A percentile compares a stretch with the other conserved stretches of the same genome.
These are phyloP conservation scores for Geranium brycei DNA, from an alignment of 345 rosid genomes.

Conservation along the genomic window DNA sequence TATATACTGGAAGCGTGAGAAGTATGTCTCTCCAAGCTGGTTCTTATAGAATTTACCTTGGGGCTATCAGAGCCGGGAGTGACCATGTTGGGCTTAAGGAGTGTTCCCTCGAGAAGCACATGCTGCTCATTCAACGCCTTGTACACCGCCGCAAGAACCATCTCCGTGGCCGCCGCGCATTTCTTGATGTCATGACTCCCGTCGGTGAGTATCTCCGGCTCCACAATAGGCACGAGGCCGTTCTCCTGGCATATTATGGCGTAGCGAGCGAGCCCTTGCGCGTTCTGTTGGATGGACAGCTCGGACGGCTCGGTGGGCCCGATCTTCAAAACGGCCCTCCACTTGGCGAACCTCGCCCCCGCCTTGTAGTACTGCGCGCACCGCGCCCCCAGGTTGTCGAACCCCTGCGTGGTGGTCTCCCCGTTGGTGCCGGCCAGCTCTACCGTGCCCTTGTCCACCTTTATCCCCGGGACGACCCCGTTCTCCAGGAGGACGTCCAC, in stretches of 20 bases:
- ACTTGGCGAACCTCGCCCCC: conserved; percentile 88
- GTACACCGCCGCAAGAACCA: conserved; percentile 75
- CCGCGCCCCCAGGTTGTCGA: conserved; percentile 66
- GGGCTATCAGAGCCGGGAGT: conserved; percentile 84
- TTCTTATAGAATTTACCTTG: conserved; percentile 55
- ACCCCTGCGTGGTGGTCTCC: conserved; percentile 92
- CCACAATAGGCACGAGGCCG: conserved; percentile 83
- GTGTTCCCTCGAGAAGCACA: conserved; percentile 89
- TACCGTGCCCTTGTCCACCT: conserved; percentile 90
- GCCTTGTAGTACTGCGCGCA: conserved; percentile 88
- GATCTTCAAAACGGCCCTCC: conserved; percentile 93
- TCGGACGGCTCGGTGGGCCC: conserved; percentile 74
- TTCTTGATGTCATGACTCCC: conserved; percentile 68
- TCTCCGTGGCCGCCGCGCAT: conserved; percentile 80
- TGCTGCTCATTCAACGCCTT: conserved; percentile 91
- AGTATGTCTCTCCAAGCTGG: too few species aligned
- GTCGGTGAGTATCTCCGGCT: conserved; percentile 82
- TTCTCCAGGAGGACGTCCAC: conserved; percentile 75
- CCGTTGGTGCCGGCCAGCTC: conserved; percentile 74
- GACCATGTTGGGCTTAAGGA: conserved; percentile 96
- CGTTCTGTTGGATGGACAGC: conserved; percentile 73
- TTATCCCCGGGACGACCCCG: conserved; percentile 73
- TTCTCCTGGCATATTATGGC: conserved; percentile 94
- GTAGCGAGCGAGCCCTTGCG: conserved; percentile 86
- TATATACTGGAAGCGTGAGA: too few species aligned